Conservation (phyloP, 352 stramenopile genomes). For the Phytophthora pluvialis region DNA sequence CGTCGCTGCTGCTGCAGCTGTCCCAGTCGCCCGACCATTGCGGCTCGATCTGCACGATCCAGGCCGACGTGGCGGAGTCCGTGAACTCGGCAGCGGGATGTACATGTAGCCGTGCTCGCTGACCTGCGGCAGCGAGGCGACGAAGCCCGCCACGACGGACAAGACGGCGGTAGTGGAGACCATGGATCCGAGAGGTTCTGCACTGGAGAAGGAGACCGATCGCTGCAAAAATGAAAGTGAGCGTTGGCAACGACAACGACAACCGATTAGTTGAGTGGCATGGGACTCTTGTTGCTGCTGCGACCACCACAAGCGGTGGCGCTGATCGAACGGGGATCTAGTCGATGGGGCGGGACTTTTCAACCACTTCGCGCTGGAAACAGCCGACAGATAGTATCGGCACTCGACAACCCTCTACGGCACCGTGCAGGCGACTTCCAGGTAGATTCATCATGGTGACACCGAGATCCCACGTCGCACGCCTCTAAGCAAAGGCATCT, state of each 20-base stretch:
- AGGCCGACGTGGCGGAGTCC: conserved; percentile 17
- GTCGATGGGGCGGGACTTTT: conserved; percentile 14
- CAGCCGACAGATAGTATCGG: conserved; percentile 21
- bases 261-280: background rate
- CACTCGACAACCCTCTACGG: conserved; percentile 18
- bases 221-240: conserved; percentile 27
- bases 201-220: conserved; percentile 1
- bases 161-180: conserved; percentile 28
- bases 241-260: background rate
- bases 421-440: conserved; percentile 2
- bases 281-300: conserved; percentile 9
- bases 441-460: conserved; percentile 12
- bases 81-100: conserved; percentile 32
- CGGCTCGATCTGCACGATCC: conserved; percentile 30
- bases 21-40: conserved; percentile 38
- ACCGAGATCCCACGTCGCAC: background rate
- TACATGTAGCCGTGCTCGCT: conserved; percentile 32
- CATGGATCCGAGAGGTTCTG: conserved; percentile 12
- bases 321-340: conserved; percentile 10
- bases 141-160: conserved; percentile 13
- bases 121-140: conserved; percentile 11
- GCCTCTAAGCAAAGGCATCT: too few relatives aligned
- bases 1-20: background rate
- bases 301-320: conserved; percentile 16
- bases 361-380: conserved; percentile 18